Percentiles rank a stretch among this genome's conserved stretches.
phyloP scores from a whole-genome alignment of 2,329 filamentous ascomycete genomes.

The Paecilomyces sp. region DNA sequence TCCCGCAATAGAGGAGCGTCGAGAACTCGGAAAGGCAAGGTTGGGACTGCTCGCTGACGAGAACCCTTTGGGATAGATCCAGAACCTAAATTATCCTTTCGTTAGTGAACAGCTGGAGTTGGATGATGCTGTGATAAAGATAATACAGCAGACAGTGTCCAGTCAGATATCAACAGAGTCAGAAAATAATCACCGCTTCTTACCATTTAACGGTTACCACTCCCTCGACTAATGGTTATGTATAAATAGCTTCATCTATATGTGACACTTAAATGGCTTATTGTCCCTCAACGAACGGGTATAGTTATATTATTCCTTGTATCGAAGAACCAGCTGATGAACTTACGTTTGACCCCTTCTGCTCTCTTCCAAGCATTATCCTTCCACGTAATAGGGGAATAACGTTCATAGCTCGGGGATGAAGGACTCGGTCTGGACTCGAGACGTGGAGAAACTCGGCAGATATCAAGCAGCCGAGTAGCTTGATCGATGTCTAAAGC shows the following conservation, averaged over 20 bases:
- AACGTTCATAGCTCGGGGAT: slow-evolving; percentile 20
- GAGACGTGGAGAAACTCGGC: slow-evolving; percentile 12
- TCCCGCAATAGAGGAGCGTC: slow-evolving; percentile 85
- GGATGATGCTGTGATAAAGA: background rate
- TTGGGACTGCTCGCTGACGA: slow-evolving; percentile 49
- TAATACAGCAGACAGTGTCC: background rate
- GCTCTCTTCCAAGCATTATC: slow-evolving; percentile 31
- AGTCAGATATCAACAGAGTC: background rate
- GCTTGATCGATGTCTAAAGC: slow-evolving; percentile 73
- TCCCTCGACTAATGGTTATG: background rate
- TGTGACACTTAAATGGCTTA: background rate
- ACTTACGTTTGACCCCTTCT: slow-evolving; percentile 27
- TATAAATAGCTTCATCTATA: background rate
- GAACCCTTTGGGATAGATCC: slow-evolving; percentile 7
- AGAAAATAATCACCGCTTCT: background rate
- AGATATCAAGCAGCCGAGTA: slow-evolving; percentile 57
- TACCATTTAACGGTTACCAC: background rate
- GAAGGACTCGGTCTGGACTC: slow-evolving; percentile 16
- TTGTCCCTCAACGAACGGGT: background rate
- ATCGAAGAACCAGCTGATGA: background rate
- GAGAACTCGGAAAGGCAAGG: slow-evolving; percentile 75
- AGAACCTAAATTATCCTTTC: slow-evolving; percentile 11
- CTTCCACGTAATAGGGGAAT: slow-evolving; percentile 31
- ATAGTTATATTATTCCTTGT: background rate
- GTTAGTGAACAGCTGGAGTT: background rate